These are phyloP conservation scores for Agrostemma githago DNA, from an alignment of 148 eudicot genomes.

Conservation along the genomic window DNA sequence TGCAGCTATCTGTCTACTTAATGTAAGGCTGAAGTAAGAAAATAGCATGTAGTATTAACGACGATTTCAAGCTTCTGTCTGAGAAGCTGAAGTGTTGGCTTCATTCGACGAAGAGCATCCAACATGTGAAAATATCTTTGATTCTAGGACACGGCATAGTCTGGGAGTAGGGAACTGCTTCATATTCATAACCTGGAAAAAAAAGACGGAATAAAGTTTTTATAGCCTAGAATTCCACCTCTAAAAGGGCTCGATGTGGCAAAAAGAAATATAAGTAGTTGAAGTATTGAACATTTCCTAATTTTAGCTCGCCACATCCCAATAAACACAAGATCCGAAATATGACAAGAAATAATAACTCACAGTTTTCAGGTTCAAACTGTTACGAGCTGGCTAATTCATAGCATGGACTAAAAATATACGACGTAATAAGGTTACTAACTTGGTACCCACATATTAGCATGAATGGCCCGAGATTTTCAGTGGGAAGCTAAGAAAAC, in stretches of 20 bases:
- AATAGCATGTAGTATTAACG: not conserved
- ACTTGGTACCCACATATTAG: too few relatives aligned
- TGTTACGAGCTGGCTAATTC: too few relatives aligned
- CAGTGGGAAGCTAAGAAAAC: too few relatives aligned
- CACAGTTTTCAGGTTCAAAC: not conserved
- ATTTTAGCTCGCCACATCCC: too few relatives aligned
- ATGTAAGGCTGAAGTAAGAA: not conserved
- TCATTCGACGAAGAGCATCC: slow-evolving; percentile 34
- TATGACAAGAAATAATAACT: not conserved
- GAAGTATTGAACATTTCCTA: not conserved
- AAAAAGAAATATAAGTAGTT: not conserved
- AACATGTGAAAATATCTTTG: slow-evolving; percentile 29
- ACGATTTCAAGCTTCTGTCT: slow-evolving; percentile 28
- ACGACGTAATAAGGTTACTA: too few relatives aligned
- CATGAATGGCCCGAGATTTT: too few relatives aligned
- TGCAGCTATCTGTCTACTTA: slow-evolving; percentile 3
- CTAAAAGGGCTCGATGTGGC: not conserved
- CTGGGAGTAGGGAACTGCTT: slow-evolving; percentile 40
- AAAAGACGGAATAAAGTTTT: not conserved
- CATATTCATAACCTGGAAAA: slow-evolving; percentile 40
- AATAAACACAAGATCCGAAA: too few relatives aligned
- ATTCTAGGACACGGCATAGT: slow-evolving; percentile 27
- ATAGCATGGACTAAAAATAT: too few relatives aligned
- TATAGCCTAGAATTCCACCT: not conserved
- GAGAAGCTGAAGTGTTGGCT: slow-evolving; percentile 31